Percentiles rank a stretch among this genome's conserved stretches.
These are phyloP conservation scores for Cavenderia fasciculata DNA, from an alignment of 78 protist genomes.

Conservation along the genomic window DNA sequence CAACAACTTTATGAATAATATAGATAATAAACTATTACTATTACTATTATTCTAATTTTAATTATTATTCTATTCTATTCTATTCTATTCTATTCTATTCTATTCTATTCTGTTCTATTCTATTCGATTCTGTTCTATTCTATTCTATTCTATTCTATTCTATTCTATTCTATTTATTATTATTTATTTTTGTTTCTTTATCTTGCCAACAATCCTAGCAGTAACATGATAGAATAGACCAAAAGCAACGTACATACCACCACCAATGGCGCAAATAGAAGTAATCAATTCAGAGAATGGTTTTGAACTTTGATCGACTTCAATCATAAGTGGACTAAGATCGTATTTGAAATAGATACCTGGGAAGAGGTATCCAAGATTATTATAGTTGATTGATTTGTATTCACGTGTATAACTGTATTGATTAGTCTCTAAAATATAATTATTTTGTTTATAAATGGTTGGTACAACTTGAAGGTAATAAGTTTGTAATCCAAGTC, in stretches of 20 bases:
- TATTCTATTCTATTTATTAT: too few species aligned
- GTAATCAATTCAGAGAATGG: conserved; percentile 53
- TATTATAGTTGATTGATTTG: neutral
- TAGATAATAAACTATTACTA: too few species aligned
- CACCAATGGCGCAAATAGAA: conserved; percentile 66
- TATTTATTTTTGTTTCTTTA: too few species aligned
- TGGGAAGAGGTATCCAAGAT: neutral
- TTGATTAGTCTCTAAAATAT: conserved; percentile 55
- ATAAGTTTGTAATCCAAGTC: conserved; percentile 37
- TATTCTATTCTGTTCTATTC: too few species aligned
- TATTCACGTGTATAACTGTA: conserved; percentile 39
- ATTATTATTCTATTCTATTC: too few species aligned
- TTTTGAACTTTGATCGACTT: conserved; percentile 69
- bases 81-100: too few species aligned
- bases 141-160: too few species aligned
- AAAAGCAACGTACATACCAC: conserved; percentile 73
- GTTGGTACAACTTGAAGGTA: conserved; percentile 70
- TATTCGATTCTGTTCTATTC: too few species aligned
- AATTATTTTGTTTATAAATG: conserved; percentile 38
- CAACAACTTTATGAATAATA: too few species aligned
- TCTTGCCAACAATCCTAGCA: too few species aligned
- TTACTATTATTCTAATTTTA: too few species aligned
- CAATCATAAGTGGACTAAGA: conserved; percentile 58
- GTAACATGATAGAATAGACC: conserved; percentile 29
- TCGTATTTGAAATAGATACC: conserved; percentile 71